Conservation (phyloP, 202 grass and related monocot genomes). For the Saccharum hybrid region DNA sequence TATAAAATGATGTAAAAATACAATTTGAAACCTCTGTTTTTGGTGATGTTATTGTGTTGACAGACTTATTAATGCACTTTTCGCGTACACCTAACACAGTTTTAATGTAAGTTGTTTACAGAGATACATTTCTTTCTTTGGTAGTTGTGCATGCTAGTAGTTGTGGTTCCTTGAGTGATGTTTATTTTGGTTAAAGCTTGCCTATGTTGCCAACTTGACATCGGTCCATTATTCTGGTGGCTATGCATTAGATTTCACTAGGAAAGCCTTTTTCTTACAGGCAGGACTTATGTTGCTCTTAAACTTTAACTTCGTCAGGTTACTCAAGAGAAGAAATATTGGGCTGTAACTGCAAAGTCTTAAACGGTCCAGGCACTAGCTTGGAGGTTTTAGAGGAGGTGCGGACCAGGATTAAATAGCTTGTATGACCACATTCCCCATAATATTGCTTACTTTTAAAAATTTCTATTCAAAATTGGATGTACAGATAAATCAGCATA, state of each 20-base stretch:
- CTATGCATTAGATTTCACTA: background rate
- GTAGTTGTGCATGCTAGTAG: background rate
- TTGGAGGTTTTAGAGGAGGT: slow-evolving; percentile 77
- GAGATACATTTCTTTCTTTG: background rate
- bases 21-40: background rate
- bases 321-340: slow-evolving; percentile 91
- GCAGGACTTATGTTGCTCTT: slow-evolving; percentile 26
- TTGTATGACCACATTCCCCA: slow-evolving; percentile 31
- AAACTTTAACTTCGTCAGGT: slow-evolving; percentile 50
- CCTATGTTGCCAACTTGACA: background rate
- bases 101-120: background rate
- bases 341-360: slow-evolving; percentile 72
- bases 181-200: background rate
- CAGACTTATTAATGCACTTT: background rate
- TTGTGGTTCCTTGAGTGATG: background rate
- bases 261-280: slow-evolving; percentile 22
- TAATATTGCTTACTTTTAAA: slow-evolving; percentile 8
- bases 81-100: background rate
- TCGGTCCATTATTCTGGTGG: background rate
- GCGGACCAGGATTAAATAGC: slow-evolving; percentile 18
- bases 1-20: slow-evolving; percentile 16
- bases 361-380: slow-evolving; percentile 75
- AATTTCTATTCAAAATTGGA: slow-evolving; percentile 30
- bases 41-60: slow-evolving; percentile 26
- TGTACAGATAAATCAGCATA: slow-evolving; percentile 76